Evolutionary conservation across 2,329 filamentous ascomycete genomes (phyloP).

Genomic region (Fusarium sp.): DNA sequence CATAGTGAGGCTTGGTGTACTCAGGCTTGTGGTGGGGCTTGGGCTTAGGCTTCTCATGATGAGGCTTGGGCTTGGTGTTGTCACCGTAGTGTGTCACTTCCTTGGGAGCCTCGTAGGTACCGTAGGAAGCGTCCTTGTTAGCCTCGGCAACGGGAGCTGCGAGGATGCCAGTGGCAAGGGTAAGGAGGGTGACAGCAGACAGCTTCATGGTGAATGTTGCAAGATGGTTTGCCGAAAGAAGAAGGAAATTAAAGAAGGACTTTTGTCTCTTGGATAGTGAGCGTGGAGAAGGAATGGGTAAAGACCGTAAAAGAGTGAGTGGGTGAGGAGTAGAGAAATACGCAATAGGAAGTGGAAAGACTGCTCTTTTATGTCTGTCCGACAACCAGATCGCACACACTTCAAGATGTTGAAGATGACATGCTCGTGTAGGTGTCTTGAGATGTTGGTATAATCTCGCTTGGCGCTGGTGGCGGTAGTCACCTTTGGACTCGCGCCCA

Average conservation of each 20-base stretch:
- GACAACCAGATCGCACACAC: not conserved
- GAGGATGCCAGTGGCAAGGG: constrained; percentile 36
- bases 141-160: constrained; percentile 33
- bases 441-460: constrained; percentile 12
- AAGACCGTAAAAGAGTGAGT: constrained; percentile 23
- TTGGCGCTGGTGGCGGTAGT: constrained; percentile 2
- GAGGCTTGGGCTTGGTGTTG: not conserved
- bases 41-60: not conserved
- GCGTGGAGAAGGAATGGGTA: constrained; percentile 14
- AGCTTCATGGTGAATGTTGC: constrained; percentile 32
- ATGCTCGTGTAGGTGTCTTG: not conserved
- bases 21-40: constrained; percentile 13
- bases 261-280: constrained; percentile 1
- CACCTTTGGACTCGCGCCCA: not conserved
- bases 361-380: constrained; percentile 22
- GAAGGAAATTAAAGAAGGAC: constrained; percentile 3
- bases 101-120: constrained; percentile 32
- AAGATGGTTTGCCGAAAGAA: not conserved
- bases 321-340: constrained; percentile 17
- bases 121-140: constrained; percentile 18
- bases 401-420: not conserved
- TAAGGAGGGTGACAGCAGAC: constrained; percentile 38
- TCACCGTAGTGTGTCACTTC: not conserved
- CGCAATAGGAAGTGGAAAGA: not conserved
- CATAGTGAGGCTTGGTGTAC: constrained; percentile 10